Evolutionary conservation across 768 basidiomycete species (phyloP).

Genomic region (Lactarius hatsudake): DNA sequence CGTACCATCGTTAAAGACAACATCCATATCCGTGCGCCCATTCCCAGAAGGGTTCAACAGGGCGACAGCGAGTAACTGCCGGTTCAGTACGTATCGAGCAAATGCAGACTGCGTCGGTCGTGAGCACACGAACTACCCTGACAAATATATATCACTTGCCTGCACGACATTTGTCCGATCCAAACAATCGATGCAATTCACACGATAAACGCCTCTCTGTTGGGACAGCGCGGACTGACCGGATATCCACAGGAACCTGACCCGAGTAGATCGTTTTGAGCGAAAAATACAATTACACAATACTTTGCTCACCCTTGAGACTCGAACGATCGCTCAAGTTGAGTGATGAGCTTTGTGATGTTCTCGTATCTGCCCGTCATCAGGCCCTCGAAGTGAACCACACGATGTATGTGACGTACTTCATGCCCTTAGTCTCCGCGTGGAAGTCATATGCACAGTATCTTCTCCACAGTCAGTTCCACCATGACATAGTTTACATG

Average conservation of each 20-base stretch:
- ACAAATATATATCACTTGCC: constrained; percentile 38
- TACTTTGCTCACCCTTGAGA: constrained; percentile 60
- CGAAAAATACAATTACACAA: not conserved
- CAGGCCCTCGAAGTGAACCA: constrained; percentile 17
- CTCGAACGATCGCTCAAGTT: constrained; percentile 74
- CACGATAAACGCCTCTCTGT: constrained; percentile 83
- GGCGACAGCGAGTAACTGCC: constrained; percentile 71
- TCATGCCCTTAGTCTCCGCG: constrained; percentile 91
- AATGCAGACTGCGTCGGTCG: constrained; percentile 73
- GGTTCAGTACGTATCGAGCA: constrained; percentile 75
- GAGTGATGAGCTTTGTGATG: constrained; percentile 69
- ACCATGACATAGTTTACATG: not conserved
- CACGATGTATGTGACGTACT: constrained; percentile 44
- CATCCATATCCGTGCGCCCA: constrained; percentile 60
- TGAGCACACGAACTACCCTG: constrained; percentile 9
- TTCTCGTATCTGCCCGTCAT: constrained; percentile 70
- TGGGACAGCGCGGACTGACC: constrained; percentile 65
- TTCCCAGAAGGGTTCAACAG: constrained; percentile 53
- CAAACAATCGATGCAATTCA: constrained; percentile 95
- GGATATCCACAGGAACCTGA: constrained; percentile 81
- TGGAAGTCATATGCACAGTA: constrained; percentile 93
- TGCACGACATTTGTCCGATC: constrained; percentile 95
- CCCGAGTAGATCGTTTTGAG: not conserved
- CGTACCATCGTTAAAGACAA: constrained; percentile 76
- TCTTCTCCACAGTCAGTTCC: constrained; percentile 37